These are phyloP conservation scores for Ceratocystis papillata DNA, from an alignment of 2,329 filamentous ascomycete genomes.

Conservation along the genomic window DNA sequence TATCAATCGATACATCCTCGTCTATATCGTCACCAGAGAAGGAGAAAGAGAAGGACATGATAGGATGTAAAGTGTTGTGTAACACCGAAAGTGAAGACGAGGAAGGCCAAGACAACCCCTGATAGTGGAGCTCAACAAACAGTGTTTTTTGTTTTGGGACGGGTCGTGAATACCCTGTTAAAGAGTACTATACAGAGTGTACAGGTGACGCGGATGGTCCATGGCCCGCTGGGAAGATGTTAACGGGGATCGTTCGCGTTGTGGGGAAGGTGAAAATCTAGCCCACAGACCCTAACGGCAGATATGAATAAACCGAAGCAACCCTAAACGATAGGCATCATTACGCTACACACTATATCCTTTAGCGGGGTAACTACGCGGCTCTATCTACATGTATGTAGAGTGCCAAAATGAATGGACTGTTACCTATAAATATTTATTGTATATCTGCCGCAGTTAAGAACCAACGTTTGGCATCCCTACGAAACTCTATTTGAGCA, in stretches of 20 bases:
- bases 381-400: no score
- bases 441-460: no score
- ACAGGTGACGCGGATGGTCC: no score
- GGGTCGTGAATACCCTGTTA: neutral
- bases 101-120: neutral
- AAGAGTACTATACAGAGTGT: no score
- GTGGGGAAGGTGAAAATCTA: slow-evolving; percentile 6
- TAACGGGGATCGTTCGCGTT: neutral
- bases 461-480: no score
- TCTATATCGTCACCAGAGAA: slow-evolving; percentile 57
- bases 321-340: neutral
- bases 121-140: neutral
- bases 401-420: no score
- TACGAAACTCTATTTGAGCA: no score
- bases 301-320: neutral
- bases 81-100: neutral
- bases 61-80: slow-evolving; percentile 6
- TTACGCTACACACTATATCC: no score
- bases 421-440: no score
- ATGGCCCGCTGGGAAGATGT: neutral
- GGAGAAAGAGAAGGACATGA: slow-evolving; percentile 48
- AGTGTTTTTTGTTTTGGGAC: neutral
- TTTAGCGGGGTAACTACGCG: no score
- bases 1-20: slow-evolving; percentile 32
- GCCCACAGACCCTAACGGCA: slow-evolving; percentile 3